A percentile compares a stretch with the other conserved stretches of the same genome.
phyloP scores from a whole-genome alignment of 2,329 filamentous ascomycete species.

The Xylariaceae sp. region DNA sequence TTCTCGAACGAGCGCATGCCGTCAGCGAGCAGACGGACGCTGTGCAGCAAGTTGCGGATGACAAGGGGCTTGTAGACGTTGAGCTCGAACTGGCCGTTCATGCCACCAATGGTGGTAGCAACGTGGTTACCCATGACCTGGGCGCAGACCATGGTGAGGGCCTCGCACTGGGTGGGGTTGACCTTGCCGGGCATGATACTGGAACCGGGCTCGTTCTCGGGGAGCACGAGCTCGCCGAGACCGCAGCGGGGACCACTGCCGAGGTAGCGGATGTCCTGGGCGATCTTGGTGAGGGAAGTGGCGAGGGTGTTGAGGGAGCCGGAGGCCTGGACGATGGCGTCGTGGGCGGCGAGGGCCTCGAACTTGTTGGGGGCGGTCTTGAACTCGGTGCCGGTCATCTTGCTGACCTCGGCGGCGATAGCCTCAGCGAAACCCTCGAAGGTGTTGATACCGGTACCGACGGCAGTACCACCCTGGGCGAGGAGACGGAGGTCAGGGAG shows the following conservation, averaged over 20 bases:
- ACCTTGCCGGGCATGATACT: slow-evolving; percentile 99
- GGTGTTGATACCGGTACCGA: slow-evolving; percentile 96
- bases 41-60: slow-evolving; percentile 93
- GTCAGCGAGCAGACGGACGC: slow-evolving; percentile 78
- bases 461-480: slow-evolving; percentile 92
- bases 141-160: slow-evolving; percentile 93
- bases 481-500: slow-evolving; percentile 81
- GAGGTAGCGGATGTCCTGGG: slow-evolving; percentile 95
- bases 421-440: slow-evolving; percentile 93
- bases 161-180: slow-evolving; percentile 97
- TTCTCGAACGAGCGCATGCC: slow-evolving; percentile 94
- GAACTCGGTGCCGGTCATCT: slow-evolving; percentile 90
- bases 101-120: slow-evolving; percentile 86
- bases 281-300: slow-evolving; percentile 90
- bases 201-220: slow-evolving; percentile 96
- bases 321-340: slow-evolving; percentile 90
- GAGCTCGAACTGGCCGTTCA: slow-evolving; percentile 97
- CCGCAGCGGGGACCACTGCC: slow-evolving; percentile 94
- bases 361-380: slow-evolving; percentile 99
- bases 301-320: slow-evolving; percentile 92
- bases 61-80: slow-evolving; percentile 98
- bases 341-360: slow-evolving; percentile 91
- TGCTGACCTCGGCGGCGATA: slow-evolving; percentile 83
- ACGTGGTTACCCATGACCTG: slow-evolving; percentile 98
- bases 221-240: slow-evolving; percentile 85